Evolutionary conservation across 345 rosid genomes (phyloP).

Genomic region (Corchorus olitorius): DNA sequence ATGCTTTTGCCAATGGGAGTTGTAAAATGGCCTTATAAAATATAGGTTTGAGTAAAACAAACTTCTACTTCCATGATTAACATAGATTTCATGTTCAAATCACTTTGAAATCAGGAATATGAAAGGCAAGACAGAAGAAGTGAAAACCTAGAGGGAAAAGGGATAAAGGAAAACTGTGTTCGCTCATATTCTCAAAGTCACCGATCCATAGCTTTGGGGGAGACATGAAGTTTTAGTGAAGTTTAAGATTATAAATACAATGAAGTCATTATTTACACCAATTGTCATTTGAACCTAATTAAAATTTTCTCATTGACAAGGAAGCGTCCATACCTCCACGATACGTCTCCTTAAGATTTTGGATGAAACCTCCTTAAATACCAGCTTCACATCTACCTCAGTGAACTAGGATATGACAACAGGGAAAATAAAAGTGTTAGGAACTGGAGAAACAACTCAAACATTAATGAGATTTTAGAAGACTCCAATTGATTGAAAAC

Average conservation of each 20-base stretch:
- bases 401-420: conserved; percentile 41
- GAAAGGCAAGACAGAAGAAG: background rate
- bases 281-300: background rate
- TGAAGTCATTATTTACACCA: background rate
- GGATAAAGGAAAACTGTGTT: no score
- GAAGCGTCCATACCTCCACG: conserved; percentile 70
- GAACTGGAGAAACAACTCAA: background rate
- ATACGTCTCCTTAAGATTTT: conserved; percentile 83
- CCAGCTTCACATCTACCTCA: conserved; percentile 98
- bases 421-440: conserved; percentile 19
- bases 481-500: conserved; percentile 5
- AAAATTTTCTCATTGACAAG: conserved; percentile 4
- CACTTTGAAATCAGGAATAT: no score
- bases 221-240: background rate
- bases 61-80: no score
- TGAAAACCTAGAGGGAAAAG: background rate
- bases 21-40: no score
- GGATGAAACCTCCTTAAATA: conserved; percentile 91
- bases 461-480: background rate
- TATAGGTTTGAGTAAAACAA: no score
- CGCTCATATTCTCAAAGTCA: no score
- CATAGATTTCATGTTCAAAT: no score
- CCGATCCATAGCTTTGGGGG: no score
- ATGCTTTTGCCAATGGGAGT: no score
- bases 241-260: background rate